phyloP scores from a whole-genome alignment of 495 filamentous ascomycete species.

The Aspergillus hancockii region DNA sequence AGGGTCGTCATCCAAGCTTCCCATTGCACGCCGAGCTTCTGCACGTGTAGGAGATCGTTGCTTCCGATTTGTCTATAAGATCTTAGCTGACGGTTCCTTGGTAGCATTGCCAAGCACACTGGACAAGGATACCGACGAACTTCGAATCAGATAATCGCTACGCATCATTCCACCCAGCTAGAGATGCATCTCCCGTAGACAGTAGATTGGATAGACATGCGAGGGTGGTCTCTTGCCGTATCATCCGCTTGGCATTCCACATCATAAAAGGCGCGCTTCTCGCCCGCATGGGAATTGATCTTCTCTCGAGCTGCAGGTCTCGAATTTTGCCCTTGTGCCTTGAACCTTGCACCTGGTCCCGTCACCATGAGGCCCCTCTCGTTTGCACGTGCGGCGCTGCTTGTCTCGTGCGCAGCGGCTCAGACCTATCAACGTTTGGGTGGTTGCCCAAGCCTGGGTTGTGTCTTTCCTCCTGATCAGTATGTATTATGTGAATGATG shows the following conservation, averaged over 20 bases:
- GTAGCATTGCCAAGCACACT: slow-evolving; percentile 16
- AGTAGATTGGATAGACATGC: neutral
- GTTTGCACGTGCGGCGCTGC: slow-evolving; percentile 22
- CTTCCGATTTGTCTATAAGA: slow-evolving; percentile 5
- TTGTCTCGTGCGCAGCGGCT: slow-evolving; percentile 33
- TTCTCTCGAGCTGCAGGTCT: slow-evolving; percentile 12
- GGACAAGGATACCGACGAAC: slow-evolving; percentile 8
- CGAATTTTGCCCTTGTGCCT: slow-evolving; percentile 1
- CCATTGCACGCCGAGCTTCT: slow-evolving; percentile 6
- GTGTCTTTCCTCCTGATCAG: slow-evolving; percentile 74
- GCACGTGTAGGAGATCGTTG: slow-evolving; percentile 18
- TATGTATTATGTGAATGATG: slow-evolving; percentile 29
- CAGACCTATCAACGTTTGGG: slow-evolving; percentile 73
- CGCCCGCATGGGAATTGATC: slow-evolving; percentile 7
- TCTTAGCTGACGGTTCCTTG: neutral
- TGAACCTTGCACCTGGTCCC: neutral
- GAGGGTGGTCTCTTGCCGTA: neutral
- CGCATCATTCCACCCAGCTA: neutral
- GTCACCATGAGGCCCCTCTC: slow-evolving; percentile 28
- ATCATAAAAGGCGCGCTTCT: slow-evolving; percentile 1
- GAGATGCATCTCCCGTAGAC: neutral
- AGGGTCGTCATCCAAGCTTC: slow-evolving; percentile 4
- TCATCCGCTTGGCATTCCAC: neutral
- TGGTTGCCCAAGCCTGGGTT: slow-evolving; percentile 70
- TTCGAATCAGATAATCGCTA: slow-evolving; percentile 1